Evolutionary conservation across 257 asterid genomes (phyloP), one percentile per base, ranked within the genome.

Genomic region (Solanum medicagineum): DNA sequence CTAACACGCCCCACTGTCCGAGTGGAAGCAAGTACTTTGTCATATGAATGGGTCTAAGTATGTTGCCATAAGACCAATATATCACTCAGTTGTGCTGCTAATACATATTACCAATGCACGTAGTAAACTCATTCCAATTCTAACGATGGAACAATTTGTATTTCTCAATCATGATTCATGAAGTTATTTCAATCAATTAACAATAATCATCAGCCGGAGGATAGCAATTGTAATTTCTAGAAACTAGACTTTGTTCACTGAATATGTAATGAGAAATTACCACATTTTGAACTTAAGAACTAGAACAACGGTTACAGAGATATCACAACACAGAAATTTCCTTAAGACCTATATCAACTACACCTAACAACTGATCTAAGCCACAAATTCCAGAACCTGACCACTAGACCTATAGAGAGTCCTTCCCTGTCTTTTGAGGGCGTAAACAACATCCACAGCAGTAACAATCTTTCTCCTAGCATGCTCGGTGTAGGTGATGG

Each of bases 361-460:
- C 42, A 14, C 42, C 8, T 45, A 1, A 47, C 42, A 17, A 75
- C 22, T 4, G 20, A 47, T 15, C 82, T 75, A 75, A 49, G 0
- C 13, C 26, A 20, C 5, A 69, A 68, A 8, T 5, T 29, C 42
- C 6, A 36, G 0, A 36, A 36, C 0, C 42, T 36, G 0, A 36
- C 86, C 88, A 15, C 88, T 86, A n/a, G 75, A 86, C 0, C 92
- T 90, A 26, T 90, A 90, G 17, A 90, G 88, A 17, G 92, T 90
- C 83, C 92, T 87, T 1, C 91, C 91, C 74, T 90, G 91, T 56
- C 92, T 88, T 86, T 90, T 90, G 10, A 90, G 49, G 0, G 92
- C 91, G 8, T 88, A 88, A 1, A 88, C 91, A 7, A 88, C 88
- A 16, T 88, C 91, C 88, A 88, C 81, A 4, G 89, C 87, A 14